Conservation (phyloP, 495 filamentous ascomycete species). For the Cladorrhinum samala region DNA sequence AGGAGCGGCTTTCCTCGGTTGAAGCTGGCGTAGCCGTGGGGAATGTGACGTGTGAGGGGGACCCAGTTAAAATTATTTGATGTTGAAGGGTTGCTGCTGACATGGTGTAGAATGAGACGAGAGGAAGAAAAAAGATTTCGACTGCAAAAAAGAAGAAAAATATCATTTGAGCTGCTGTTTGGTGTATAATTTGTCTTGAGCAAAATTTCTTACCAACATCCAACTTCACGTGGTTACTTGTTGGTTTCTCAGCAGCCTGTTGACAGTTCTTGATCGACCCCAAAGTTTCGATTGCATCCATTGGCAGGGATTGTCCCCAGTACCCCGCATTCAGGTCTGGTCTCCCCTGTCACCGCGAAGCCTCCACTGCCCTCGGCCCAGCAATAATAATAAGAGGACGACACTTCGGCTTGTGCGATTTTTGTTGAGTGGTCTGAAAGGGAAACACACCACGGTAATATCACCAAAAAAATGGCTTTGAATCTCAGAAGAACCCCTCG, state of each 20-base stretch:
- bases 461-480: constrained; percentile 19
- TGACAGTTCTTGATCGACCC: background rate
- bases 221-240: background rate
- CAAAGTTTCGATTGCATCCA: background rate
- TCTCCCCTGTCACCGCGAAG: constrained; percentile 1
- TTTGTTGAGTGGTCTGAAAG: background rate
- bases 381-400: background rate
- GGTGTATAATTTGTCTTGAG: too few species aligned
- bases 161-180: too few species aligned
- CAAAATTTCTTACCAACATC: too few species aligned
- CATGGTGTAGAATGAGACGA: background rate
- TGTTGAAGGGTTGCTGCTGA: background rate
- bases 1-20: constrained; percentile 33
- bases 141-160: too few species aligned
- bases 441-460: background rate
- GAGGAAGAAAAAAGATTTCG: background rate
- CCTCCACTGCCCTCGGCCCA: constrained; percentile 6
- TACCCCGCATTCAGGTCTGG: constrained; percentile 15
- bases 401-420: background rate
- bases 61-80: too few species aligned
- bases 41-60: constrained; percentile 11
- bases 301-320: constrained; percentile 1
- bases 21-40: background rate
- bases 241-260: background rate
- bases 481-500: constrained; percentile 23